phyloP scores from a whole-genome alignment of 108 stramenopile genomes.

The Epipyxis sp. region DNA sequence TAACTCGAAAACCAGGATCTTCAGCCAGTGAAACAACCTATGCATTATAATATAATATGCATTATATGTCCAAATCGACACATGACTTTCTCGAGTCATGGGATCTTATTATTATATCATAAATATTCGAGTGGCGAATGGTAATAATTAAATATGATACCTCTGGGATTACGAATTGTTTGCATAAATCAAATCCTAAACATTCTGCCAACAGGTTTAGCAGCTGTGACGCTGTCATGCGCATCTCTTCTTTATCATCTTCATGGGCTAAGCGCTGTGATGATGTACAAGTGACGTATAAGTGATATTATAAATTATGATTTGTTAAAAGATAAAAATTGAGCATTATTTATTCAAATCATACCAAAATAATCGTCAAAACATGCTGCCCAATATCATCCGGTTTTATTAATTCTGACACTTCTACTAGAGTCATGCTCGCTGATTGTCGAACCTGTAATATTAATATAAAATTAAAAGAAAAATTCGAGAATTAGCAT shows the following conservation, averaged over 20 bases:
- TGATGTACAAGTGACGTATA: neutral
- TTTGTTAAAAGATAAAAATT: neutral
- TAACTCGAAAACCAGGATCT: constrained; percentile 88
- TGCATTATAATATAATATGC: too few species aligned
- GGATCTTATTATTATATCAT: too few species aligned
- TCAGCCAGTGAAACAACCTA: constrained; percentile 73
- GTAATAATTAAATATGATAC: too few species aligned
- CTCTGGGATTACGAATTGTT: constrained; percentile 48
- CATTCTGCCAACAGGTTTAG: constrained; percentile 39
- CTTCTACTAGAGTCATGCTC: constrained; percentile 57
- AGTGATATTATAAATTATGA: too few species aligned
- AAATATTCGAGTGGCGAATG: too few species aligned
- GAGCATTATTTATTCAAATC: neutral
- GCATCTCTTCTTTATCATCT: constrained; percentile 71
- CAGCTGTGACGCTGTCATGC: constrained; percentile 85
- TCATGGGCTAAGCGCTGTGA: constrained; percentile 56
- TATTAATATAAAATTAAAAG: too few species aligned
- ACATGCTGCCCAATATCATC: constrained; percentile 59
- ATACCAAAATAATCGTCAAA: constrained; percentile 56
- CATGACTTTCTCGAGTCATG: too few species aligned
- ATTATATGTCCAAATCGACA: too few species aligned
- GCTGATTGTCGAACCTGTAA: constrained; percentile 31
- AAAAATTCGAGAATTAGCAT: too few species aligned
- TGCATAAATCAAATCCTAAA: constrained; percentile 39
- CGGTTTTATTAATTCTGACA: constrained; percentile 41